Conservation (phyloP, 805 yeast species). For the Wickerhamomyces chaumierensis region DNA sequence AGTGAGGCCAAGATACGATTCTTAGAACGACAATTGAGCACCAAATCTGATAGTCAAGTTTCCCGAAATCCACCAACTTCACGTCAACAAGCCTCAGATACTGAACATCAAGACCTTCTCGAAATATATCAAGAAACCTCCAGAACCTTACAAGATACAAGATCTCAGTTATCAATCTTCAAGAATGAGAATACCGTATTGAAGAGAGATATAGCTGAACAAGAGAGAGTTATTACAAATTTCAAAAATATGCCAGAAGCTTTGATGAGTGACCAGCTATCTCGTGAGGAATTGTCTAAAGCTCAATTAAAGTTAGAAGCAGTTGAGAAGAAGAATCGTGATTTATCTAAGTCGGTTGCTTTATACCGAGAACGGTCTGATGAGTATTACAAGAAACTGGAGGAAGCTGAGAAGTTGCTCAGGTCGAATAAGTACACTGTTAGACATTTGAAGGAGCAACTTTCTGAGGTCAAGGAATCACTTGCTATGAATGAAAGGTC, state of each 20-base stretch:
- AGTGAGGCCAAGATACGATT: slow-evolving; percentile 32
- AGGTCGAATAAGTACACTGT: slow-evolving; percentile 54
- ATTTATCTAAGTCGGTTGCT: slow-evolving; percentile 42
- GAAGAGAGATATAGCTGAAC: slow-evolving; percentile 28
- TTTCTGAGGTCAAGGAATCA: slow-evolving; percentile 36
- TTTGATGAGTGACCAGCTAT: slow-evolving; percentile 13
- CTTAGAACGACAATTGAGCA: slow-evolving; percentile 26
- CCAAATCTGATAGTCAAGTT: slow-evolving; percentile 5
- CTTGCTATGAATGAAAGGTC: slow-evolving; percentile 41
- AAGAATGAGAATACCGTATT: slow-evolving; percentile 31
- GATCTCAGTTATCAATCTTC: slow-evolving; percentile 29
- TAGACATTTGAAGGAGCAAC: slow-evolving; percentile 37
- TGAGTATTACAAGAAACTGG: slow-evolving; percentile 60
- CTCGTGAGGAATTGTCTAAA: slow-evolving; percentile 29
- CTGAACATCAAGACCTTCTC: slow-evolving; percentile 30
- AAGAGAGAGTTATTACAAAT: slow-evolving; percentile 16
- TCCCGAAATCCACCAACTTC: not conserved
- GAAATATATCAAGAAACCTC: slow-evolving; percentile 39
- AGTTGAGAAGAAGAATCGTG: slow-evolving; percentile 40
- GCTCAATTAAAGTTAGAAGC: slow-evolving; percentile 48
- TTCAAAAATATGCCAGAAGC: slow-evolving; percentile 9
- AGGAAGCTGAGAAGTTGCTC: slow-evolving; percentile 67
- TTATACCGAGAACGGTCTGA: slow-evolving; percentile 65
- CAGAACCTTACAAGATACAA: slow-evolving; percentile 30
- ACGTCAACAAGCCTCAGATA: slow-evolving; percentile 6